Evolutionary conservation across 1,284 basidiomycete species (phyloP), one percentile per base, ranked within the genome.

Genomic region (Sanghuangporus sanghuang): DNA sequence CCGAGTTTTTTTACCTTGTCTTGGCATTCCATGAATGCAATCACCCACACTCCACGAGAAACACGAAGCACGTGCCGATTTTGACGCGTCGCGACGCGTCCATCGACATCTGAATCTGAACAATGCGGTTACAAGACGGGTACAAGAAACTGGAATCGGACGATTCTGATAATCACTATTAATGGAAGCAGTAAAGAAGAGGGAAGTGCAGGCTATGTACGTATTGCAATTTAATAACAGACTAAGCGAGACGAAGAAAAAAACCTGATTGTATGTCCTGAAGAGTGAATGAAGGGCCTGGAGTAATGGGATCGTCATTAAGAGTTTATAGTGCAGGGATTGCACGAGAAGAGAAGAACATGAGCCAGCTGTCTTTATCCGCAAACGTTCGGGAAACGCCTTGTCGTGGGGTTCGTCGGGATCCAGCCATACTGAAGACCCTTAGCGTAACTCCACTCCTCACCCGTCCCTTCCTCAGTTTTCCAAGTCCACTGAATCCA

Each of bases 401-500:
- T 76, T 46, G 81, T 57, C 1, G 78, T 80, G 1, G 87, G 84
- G 74, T 85, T 69, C 61, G 76, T 73, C 12, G 94, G 93, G 73
- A 96, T 95, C 92, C 91, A 95, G 23, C 93, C 93, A 63, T 86
- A 81, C 7, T 77, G 74, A 46, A 96, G 77, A 57, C 93, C 93
- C 63, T 86, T 86, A 68, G 88, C 82, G 75, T 92, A 92, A 2
- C 85, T 79, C 91, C 93, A 86, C 68, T 88, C 87, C 73, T 93
- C 85, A 7, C 87, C 86, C 67, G 76, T 77, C 72, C 92, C 90
- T 0, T 87, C 72, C 74, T 88, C 1, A 83, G 82, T 73, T 69
- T 79, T 78, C 76, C 76, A 77, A 23, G 74, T 74, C 78, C 90
- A 92, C 71, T 86, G 83, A 27, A 92, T 74, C 90, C 90, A 92